Evolutionary conservation across 805 yeast species (phyloP), one percentile per base, ranked within the genome.

Genomic region (Nakazawaea molendinolei): DNA sequence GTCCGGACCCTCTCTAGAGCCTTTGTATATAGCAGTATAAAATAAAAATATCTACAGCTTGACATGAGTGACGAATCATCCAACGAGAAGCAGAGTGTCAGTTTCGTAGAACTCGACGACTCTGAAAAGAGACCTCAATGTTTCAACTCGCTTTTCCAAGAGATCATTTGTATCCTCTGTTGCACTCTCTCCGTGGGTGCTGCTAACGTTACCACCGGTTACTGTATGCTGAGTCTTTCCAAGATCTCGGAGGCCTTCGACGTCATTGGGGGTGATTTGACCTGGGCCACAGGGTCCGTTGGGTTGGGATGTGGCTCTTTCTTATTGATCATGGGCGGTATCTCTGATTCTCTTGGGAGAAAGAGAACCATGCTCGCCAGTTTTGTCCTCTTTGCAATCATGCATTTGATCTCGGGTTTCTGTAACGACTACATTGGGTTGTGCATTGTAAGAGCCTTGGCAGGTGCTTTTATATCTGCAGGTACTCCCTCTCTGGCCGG

Each of bases 271-370:
- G 71, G 71, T 25, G 40, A 50, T 21, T 44, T 69, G 15, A 61
- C 71, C 2, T 69, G 75, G 75, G 52, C 61, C 13, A 55, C 61
- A 7, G 53, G 65, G 7, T 50, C 68, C 13, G 60, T 66, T 16
- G 52, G 53, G 32, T 51, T 69, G 10, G 69, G 70, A 4, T 59
- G 60, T 33, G 74, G 73, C 6, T 52, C 71, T 3, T 56, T 63
- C 28, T 49, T 69, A 20, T 48, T 69, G 14, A 36, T 69, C 8
- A 58, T 65, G 57, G 72, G 74, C 8, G 67, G 65, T 18, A 42
- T 69, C n/a, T 67, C 74, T 1, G 75, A 69, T 49, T 58, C 62
- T 0, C 49, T 69, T 45, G 74, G 74, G n/a, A 52, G 74, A 21
- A 65, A 58, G 37, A 53, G 56, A 14, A 53, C 67, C 6, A 51